phyloP scores from a whole-genome alignment of 306 rosid species.

The Crotalaria pallida region DNA sequence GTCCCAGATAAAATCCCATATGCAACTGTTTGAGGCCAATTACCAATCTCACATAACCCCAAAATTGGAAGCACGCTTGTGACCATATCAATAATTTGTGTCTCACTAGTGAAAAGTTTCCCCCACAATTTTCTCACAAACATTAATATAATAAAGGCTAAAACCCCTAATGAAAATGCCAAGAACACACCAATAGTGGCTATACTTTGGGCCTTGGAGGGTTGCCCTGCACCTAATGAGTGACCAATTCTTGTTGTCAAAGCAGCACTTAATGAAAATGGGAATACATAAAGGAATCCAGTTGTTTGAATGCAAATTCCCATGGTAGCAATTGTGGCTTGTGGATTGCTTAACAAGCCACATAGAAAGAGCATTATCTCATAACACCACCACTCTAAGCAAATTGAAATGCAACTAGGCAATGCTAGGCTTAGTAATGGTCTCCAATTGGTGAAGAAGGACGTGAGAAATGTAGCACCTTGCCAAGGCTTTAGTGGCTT shows the following conservation, averaged over 20 bases:
- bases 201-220: slow-evolving; percentile 43
- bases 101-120: slow-evolving; percentile 53
- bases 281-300: slow-evolving; percentile 56
- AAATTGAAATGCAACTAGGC: slow-evolving; percentile 66
- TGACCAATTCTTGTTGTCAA: slow-evolving; percentile 65
- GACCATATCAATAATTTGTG: slow-evolving; percentile 55
- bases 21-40: slow-evolving; percentile 73
- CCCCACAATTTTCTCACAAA: slow-evolving; percentile 56
- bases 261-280: slow-evolving; percentile 55
- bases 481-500: slow-evolving; percentile 72
- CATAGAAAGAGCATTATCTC: slow-evolving; percentile 78
- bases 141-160: slow-evolving; percentile 38
- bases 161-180: slow-evolving; percentile 45
- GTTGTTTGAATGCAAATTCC: slow-evolving; percentile 82
- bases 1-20: slow-evolving; percentile 71
- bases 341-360: slow-evolving; percentile 56
- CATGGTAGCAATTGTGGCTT: slow-evolving; percentile 72
- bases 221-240: slow-evolving; percentile 66
- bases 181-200: slow-evolving; percentile 47
- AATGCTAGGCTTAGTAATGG: slow-evolving; percentile 62
- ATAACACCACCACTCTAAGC: slow-evolving; percentile 94
- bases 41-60: slow-evolving; percentile 73
- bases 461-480: slow-evolving; percentile 34
- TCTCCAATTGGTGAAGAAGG: slow-evolving; percentile 57
- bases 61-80: slow-evolving; percentile 51